Conservation (phyloP, 176 grass and related monocot species). For the Cenchrus fungigraminus region DNA sequence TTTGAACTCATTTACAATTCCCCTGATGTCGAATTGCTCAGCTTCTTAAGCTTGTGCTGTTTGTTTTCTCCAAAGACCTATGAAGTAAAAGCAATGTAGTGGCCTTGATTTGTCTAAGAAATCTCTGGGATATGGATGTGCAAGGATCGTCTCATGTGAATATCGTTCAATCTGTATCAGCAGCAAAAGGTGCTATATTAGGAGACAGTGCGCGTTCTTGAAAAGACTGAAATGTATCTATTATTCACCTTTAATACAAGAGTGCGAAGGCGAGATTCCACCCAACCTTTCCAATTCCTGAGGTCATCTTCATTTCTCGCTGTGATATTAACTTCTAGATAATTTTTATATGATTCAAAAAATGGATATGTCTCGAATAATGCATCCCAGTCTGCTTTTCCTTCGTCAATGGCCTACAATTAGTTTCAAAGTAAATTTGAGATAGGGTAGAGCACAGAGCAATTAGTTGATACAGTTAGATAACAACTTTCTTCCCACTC, state of each 20-base stretch:
- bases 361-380: slow-evolving; percentile 83
- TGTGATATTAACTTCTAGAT: slow-evolving; percentile 74
- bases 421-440: slow-evolving; percentile 20
- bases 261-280: slow-evolving; percentile 84
- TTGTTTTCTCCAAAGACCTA: slow-evolving; percentile 86
- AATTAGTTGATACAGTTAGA: slow-evolving; percentile 18
- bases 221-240: slow-evolving; percentile 30
- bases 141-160: slow-evolving; percentile 71
- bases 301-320: slow-evolving; percentile 87
- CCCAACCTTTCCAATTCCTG: slow-evolving; percentile 97
- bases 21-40: slow-evolving; percentile 88
- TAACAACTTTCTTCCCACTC: background rate
- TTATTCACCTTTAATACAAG: slow-evolving; percentile 81
- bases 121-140: slow-evolving; percentile 76
- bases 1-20: slow-evolving; percentile 86
- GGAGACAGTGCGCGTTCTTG: background rate
- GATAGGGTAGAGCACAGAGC: background rate
- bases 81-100: slow-evolving; percentile 75
- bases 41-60: slow-evolving; percentile 59
- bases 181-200: slow-evolving; percentile 19
- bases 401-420: slow-evolving; percentile 78
- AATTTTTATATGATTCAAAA: slow-evolving; percentile 92
- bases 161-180: slow-evolving; percentile 69
- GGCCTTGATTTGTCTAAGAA: slow-evolving; percentile 68
- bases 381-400: slow-evolving; percentile 64